These are phyloP conservation scores for Ogataea zsoltii DNA, from an alignment of 805 yeast genomes.

Conservation along the genomic window DNA sequence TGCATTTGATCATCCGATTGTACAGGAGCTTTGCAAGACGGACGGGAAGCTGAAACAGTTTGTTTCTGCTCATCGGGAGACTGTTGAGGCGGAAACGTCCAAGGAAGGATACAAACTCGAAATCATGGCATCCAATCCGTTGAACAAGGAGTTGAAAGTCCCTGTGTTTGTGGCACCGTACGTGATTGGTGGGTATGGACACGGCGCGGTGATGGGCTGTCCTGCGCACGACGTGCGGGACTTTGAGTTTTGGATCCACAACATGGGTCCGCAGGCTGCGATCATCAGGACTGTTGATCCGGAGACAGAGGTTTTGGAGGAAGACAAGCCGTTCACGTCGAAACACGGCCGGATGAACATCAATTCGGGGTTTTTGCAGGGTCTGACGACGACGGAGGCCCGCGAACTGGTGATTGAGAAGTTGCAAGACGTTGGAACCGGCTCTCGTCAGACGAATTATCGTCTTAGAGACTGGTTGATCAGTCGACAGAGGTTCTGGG, in stretches of 20 bases:
- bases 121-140: constrained; percentile 58
- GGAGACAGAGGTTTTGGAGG: constrained; percentile 14
- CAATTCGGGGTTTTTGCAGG: constrained; percentile 50
- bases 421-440: constrained; percentile 36
- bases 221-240: constrained; percentile 94
- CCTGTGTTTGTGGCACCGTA: constrained; percentile 92
- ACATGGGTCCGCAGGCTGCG: constrained; percentile 46
- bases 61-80: constrained; percentile 39
- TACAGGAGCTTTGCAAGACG: constrained; percentile 35
- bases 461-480: constrained; percentile 91
- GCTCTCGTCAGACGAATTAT: constrained; percentile 51
- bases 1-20: constrained; percentile 69
- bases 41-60: constrained; percentile 49
- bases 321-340: constrained; percentile 36
- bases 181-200: constrained; percentile 80
- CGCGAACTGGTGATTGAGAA: constrained; percentile 39
- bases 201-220: constrained; percentile 97
- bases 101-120: constrained; percentile 61
- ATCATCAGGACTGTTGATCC: constrained; percentile 50
- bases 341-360: constrained; percentile 50
- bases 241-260: constrained; percentile 71
- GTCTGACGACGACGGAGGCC: constrained; percentile 54
- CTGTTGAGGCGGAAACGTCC: constrained; percentile 41
- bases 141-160: constrained; percentile 43
- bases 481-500: constrained; percentile 96